phyloP scores from a whole-genome alignment of 257 asterid species.

The Gentiana dahurica region DNA sequence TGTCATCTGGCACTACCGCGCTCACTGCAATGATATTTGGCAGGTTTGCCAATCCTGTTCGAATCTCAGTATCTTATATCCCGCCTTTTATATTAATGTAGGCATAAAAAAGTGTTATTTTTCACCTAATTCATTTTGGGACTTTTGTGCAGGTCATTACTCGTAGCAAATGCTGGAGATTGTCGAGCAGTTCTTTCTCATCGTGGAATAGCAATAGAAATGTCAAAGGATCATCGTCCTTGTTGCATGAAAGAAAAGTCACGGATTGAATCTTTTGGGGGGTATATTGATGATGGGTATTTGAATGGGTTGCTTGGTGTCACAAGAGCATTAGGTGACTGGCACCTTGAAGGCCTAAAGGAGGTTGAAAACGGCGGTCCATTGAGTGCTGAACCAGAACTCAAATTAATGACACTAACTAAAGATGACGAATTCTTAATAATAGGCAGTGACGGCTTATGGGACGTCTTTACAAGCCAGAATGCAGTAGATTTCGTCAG shows the following conservation, averaged over 20 bases:
- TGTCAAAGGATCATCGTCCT: constrained; percentile 84
- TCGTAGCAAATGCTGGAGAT: constrained; percentile 93
- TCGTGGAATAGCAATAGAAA: constrained; percentile 62
- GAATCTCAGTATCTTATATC: neutral
- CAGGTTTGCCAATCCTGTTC: constrained; percentile 29
- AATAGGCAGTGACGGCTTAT: constrained; percentile 75
- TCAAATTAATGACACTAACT: constrained; percentile 49
- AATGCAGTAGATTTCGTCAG: constrained; percentile 77
- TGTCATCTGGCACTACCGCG: constrained; percentile 90
- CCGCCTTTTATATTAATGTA: neutral
- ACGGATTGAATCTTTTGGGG: constrained; percentile 73
- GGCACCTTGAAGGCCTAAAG: constrained; percentile 91
- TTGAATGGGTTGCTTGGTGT: constrained; percentile 70
- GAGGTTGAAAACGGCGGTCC: constrained; percentile 57
- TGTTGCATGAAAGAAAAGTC: constrained; percentile 47
- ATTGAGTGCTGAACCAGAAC: constrained; percentile 84
- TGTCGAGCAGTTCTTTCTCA: constrained; percentile 86
- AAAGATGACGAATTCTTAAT: constrained; percentile 86
- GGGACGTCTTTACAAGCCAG: constrained; percentile 85
- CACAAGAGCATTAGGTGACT: constrained; percentile 80
- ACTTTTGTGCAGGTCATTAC: constrained; percentile 49
- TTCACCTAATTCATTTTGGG: no score
- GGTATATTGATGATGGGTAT: constrained; percentile 61
- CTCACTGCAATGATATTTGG: constrained; percentile 88
- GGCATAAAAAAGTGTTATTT: neutral